These are phyloP conservation scores for Cyclocybe aegerita DNA, from an alignment of 768 basidiomycete species.

Conservation along the genomic window DNA sequence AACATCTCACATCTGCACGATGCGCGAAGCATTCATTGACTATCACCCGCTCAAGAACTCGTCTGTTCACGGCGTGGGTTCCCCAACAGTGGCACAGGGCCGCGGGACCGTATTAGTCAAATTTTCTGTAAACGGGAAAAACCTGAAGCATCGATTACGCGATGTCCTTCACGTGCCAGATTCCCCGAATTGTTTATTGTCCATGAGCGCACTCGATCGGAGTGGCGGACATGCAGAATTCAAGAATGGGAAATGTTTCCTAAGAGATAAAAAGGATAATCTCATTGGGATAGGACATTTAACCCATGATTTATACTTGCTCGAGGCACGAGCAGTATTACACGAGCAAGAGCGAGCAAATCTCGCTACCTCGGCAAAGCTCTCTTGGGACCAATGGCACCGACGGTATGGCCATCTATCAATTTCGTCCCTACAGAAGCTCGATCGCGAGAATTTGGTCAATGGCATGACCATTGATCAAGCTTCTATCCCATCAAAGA, in stretches of 20 bases:
- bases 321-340: conserved; percentile 11
- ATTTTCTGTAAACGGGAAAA: conserved; percentile 14
- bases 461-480: conserved; percentile 6
- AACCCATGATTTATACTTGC: conserved; percentile 12
- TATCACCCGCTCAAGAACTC: conserved; percentile 13
- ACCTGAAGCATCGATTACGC: conserved; percentile 13
- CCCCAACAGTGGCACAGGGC: conserved; percentile 12
- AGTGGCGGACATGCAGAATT: conserved; percentile 16
- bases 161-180: conserved; percentile 21
- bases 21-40: conserved; percentile 16
- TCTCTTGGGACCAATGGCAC: conserved; percentile 29
- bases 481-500: conserved; percentile 8
- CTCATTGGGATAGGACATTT: conserved; percentile 8
- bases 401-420: conserved; percentile 23
- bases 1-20: conserved; percentile 24
- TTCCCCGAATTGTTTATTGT: conserved; percentile 22
- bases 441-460: conserved; percentile 17
- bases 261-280: conserved; percentile 10
- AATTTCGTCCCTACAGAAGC: conserved; percentile 15
- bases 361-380: conserved; percentile 8
- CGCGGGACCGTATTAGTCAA: conserved; percentile 17
- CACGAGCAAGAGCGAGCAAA: conserved; percentile 6
- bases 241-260: conserved; percentile 12
- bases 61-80: conserved; percentile 16
- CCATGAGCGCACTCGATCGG: conserved; percentile 16